A percentile compares a stretch with the other conserved stretches of the same genome.
These are phyloP conservation scores for Haematococcus lacustris DNA, from an alignment of 139 green algal genomes.

Conservation along the genomic window DNA sequence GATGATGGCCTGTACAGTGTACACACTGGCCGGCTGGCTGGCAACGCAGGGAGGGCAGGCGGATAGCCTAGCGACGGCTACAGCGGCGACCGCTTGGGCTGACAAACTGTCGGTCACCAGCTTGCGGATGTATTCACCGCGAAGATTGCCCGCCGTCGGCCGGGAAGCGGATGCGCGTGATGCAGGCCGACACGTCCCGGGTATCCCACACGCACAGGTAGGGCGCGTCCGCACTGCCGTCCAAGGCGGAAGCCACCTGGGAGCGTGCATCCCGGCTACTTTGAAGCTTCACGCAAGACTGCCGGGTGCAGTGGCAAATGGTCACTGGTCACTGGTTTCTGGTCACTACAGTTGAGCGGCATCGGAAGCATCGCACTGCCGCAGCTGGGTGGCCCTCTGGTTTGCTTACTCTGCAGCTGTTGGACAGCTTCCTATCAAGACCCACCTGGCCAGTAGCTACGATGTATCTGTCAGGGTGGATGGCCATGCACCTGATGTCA, in stretches of 20 bases:
- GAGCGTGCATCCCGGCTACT: not conserved
- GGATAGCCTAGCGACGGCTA: no score
- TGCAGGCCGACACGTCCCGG: constrained; percentile 16
- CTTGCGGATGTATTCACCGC: no score
- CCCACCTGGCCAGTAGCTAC: constrained; percentile 43
- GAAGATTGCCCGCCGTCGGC: constrained; percentile 20
- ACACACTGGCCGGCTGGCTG: not conserved
- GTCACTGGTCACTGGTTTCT: not conserved
- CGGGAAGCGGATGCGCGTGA: constrained; percentile 28
- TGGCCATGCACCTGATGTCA: constrained; percentile 55
- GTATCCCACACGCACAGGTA: constrained; percentile 55
- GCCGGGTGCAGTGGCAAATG: not conserved
- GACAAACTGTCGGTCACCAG: no score
- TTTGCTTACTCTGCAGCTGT: not conserved
- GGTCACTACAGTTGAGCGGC: not conserved
- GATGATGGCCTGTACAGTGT: not conserved
- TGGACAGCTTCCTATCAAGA: not conserved
- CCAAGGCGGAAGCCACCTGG: constrained; percentile 10
- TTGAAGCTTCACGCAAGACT: no score
- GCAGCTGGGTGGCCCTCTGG: no score
- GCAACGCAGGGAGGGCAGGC: no score
- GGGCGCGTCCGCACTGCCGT: constrained; percentile 12
- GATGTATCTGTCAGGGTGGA: constrained; percentile 37
- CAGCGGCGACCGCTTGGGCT: no score
- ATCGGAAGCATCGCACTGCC: not conserved